These are phyloP conservation scores for Geotrichum restrictum DNA, from an alignment of 1,139 yeast species.

Conservation along the genomic window DNA sequence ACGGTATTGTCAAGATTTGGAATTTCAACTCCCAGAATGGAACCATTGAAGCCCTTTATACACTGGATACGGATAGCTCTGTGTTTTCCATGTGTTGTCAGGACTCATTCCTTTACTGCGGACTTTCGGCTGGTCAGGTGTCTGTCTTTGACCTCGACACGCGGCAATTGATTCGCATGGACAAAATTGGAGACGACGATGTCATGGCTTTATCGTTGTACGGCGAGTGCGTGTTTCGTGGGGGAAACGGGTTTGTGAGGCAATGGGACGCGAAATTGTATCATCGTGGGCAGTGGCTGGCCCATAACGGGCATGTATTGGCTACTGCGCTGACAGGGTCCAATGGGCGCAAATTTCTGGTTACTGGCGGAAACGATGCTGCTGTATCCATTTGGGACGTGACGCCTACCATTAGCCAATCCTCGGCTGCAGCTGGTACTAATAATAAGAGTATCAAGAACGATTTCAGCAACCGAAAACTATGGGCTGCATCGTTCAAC, in stretches of 20 bases:
- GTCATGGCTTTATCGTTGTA: constrained; percentile 52
- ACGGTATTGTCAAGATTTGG: constrained; percentile 83
- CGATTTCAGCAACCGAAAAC: neutral
- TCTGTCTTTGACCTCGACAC: constrained; percentile 84
- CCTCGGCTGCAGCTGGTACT: neutral
- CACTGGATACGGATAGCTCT: constrained; percentile 63
- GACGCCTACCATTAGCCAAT: constrained; percentile 26
- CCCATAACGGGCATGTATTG: constrained; percentile 37
- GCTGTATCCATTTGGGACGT: constrained; percentile 58
- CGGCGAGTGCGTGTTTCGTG: constrained; percentile 50
- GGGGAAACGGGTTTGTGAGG: constrained; percentile 39
- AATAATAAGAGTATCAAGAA: neutral
- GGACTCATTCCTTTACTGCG: constrained; percentile 71
- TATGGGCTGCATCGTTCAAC: constrained; percentile 23
- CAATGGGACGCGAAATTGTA: constrained; percentile 35
- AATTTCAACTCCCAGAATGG: constrained; percentile 32
- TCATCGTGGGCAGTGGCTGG: constrained; percentile 34
- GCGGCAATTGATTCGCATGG: constrained; percentile 56
- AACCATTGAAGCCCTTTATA: constrained; percentile 36
- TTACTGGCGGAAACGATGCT: constrained; percentile 62
- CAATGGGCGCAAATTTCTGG: constrained; percentile 34
- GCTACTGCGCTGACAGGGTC: constrained; percentile 29
- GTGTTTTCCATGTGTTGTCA: constrained; percentile 62
- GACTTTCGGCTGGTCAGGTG: constrained; percentile 65
- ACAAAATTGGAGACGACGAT: constrained; percentile 44